Percentiles rank a stretch among this genome's conserved stretches.
These are phyloP conservation scores for Daldinia eschscholtzii DNA, from an alignment of 2,329 filamentous ascomycete genomes.

Conservation along the genomic window DNA sequence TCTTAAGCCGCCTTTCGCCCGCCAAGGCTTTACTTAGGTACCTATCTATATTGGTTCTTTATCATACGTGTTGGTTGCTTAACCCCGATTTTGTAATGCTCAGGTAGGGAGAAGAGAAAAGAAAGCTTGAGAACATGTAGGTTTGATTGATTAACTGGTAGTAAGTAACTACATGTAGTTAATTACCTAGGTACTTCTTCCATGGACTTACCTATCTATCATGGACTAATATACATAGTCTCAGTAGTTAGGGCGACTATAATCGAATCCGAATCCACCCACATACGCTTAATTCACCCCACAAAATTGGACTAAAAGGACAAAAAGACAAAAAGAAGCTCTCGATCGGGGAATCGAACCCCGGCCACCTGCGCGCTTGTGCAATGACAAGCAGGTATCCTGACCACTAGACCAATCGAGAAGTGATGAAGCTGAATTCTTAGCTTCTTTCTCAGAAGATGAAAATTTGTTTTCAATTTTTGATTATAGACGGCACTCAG, in stretches of 20 bases:
- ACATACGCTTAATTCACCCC: neutral
- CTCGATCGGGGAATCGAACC: constrained; percentile 55
- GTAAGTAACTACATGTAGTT: no score
- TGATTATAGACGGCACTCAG: neutral
- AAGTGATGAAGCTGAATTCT: constrained; percentile 1
- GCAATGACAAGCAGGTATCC: constrained; percentile 44
- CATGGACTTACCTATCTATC: neutral
- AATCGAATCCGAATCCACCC: neutral
- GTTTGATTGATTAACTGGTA: no score
- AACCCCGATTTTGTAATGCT: no score
- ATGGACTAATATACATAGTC: neutral
- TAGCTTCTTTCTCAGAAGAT: neutral
- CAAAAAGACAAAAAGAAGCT: constrained; percentile 34
- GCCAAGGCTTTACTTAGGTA: no score
- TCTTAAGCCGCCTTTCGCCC: no score
- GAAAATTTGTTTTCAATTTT: neutral
- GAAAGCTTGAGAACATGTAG: no score
- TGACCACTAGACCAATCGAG: constrained; percentile 46
- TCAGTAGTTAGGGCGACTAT: neutral
- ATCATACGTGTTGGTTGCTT: no score
- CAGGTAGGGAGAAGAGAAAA: no score
- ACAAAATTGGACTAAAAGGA: neutral
- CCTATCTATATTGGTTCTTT: no score
- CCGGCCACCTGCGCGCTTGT: constrained; percentile 49
- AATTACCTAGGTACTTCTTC: no score